Conservation (phyloP, 1,139 yeast genomes). For the Torulaspora globosa region DNA sequence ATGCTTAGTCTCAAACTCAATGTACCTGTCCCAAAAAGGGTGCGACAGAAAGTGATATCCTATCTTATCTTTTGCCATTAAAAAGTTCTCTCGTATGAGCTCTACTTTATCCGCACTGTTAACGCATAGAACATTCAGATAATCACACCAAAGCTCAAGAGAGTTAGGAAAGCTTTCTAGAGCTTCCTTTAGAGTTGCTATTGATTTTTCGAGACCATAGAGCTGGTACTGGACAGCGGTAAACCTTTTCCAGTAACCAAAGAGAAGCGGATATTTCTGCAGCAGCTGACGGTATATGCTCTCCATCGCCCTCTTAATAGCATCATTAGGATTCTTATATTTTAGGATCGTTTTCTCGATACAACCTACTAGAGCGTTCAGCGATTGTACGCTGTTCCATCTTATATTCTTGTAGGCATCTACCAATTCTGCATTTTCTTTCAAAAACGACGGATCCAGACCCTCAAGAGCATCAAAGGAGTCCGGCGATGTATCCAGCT, state of each 20-base stretch:
- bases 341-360: conserved; percentile 36
- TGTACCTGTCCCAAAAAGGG: conserved; percentile 60
- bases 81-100: conserved; percentile 41
- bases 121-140: conserved; percentile 48
- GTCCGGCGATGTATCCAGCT: background rate
- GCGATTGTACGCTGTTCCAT: conserved; percentile 30
- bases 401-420: conserved; percentile 22
- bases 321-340: conserved; percentile 36
- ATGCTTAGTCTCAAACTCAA: conserved; percentile 45
- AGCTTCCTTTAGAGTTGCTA: conserved; percentile 45
- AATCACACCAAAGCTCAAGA: conserved; percentile 64
- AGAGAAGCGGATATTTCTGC: conserved; percentile 51
- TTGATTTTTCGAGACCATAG: conserved; percentile 50
- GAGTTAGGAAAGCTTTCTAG: conserved; percentile 52
- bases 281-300: conserved; percentile 43
- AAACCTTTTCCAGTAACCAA: conserved; percentile 59
- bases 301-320: conserved; percentile 34
- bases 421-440: conserved; percentile 36
- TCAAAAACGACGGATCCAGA: conserved; percentile 34
- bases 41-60: conserved; percentile 61
- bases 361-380: conserved; percentile 28
- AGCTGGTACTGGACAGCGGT: conserved; percentile 52
- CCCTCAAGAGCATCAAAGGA: conserved; percentile 9
- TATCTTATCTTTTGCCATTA: conserved; percentile 41
- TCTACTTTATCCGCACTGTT: conserved; percentile 34